These are phyloP conservation scores for Sabuloglossum arenarium DNA, from an alignment of 495 filamentous ascomycete species.

Conservation along the genomic window DNA sequence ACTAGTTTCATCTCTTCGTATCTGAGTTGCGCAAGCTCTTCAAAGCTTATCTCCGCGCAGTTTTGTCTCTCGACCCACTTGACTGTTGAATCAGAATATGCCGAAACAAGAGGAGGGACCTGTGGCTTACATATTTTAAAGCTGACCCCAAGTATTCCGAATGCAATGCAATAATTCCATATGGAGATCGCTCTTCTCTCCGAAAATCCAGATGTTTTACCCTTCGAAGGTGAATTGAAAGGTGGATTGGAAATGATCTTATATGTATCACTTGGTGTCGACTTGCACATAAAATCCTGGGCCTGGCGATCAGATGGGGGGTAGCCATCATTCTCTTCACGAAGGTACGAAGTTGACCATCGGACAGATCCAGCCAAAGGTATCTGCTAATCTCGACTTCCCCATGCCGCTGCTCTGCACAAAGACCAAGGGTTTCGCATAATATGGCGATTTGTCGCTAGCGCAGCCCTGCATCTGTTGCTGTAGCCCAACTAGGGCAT, in stretches of 20 bases:
- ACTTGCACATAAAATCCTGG: background rate
- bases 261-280: too few relatives aligned
- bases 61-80: background rate
- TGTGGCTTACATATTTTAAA: background rate
- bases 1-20: too few relatives aligned
- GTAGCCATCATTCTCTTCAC: background rate
- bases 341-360: background rate
- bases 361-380: background rate
- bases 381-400: background rate
- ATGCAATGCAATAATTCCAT: background rate
- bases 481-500: background rate
- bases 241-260: too few relatives aligned
- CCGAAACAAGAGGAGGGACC: background rate
- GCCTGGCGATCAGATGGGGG: background rate
- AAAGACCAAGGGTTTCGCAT: too few relatives aligned
- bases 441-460: too few relatives aligned
- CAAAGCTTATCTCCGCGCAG: too few relatives aligned
- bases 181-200: background rate
- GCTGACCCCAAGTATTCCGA: background rate
- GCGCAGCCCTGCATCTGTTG: background rate
- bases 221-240: too few relatives aligned
- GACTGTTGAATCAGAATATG: background rate
- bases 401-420: background rate
- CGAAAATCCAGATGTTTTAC: background rate
- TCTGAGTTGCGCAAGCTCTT: too few relatives aligned